A percentile compares a stretch with the other conserved stretches of the same genome.
Evolutionary conservation across 1,284 basidiomycete genomes (phyloP).

Genomic region (Meira miltonrushii): DNA sequence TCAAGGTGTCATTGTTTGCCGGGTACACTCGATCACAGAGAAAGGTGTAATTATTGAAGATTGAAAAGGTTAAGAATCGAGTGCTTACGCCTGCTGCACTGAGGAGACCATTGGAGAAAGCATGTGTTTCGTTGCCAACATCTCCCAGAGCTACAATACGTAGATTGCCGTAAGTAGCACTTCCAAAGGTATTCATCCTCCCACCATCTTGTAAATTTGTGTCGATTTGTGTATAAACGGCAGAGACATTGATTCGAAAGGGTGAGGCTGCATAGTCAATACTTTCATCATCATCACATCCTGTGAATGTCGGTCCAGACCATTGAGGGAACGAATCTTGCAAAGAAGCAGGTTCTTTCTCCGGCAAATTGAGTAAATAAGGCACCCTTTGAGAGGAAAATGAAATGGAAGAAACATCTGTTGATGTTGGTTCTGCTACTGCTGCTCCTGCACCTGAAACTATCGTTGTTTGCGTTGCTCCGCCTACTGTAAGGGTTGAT

Average conservation of each 20-base stretch:
- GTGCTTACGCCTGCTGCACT: conserved; percentile 35
- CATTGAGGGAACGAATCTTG: neutral
- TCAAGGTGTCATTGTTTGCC: conserved; percentile 18
- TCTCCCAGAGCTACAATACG: conserved; percentile 37
- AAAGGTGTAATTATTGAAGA: conserved; percentile 39
- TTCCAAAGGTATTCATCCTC: conserved; percentile 1
- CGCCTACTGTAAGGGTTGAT: neutral
- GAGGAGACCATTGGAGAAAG: conserved; percentile 15
- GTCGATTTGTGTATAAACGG: conserved; percentile 44
- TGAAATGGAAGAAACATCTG: neutral
- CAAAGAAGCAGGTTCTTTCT: neutral
- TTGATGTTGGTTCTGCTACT: neutral
- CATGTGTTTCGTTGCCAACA: conserved; percentile 19
- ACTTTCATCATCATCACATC: conserved; percentile 22
- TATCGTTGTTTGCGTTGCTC: too few species aligned
- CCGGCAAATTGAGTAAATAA: neutral
- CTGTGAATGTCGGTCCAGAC: conserved; percentile 28
- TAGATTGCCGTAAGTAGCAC: conserved; percentile 20
- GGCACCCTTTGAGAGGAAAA: neutral
- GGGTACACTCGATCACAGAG: conserved; percentile 44
- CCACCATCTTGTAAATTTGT: conserved; percentile 15
- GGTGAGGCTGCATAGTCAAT: conserved; percentile 25
- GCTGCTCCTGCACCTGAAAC: too few species aligned
- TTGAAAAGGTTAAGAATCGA: conserved; percentile 35
- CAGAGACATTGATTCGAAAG: conserved; percentile 43